Conservation (phyloP, 163 green algal genomes). For the Trebouxia gelatinosa region DNA sequence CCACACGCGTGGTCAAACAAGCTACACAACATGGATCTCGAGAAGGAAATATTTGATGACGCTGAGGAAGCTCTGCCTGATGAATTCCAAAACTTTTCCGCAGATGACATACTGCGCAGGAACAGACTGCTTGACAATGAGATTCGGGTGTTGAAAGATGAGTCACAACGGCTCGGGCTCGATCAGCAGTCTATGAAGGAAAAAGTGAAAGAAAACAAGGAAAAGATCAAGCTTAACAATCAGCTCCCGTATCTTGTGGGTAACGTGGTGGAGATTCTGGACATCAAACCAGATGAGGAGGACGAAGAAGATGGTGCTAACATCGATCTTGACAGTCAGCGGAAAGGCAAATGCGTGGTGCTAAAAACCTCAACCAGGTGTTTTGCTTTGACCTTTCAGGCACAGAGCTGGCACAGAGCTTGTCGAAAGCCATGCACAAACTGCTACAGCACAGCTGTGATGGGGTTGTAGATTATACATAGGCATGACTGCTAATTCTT, state of each 20-base stretch:
- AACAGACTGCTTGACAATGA: slow-evolving; percentile 94
- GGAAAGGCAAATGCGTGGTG: slow-evolving; percentile 92
- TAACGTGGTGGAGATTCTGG: slow-evolving; percentile 98
- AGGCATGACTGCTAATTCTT: not conserved
- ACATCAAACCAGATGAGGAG: slow-evolving; percentile 92
- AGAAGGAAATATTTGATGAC: slow-evolving; percentile 66
- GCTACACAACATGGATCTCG: slow-evolving; percentile 45
- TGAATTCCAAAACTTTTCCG: slow-evolving; percentile 87
- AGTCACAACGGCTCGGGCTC: slow-evolving; percentile 82
- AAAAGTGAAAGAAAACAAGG: slow-evolving; percentile 93
- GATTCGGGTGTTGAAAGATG: slow-evolving; percentile 95
- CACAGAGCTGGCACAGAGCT: too few species aligned
- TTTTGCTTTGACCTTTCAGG: too few species aligned
- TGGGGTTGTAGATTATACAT: too few species aligned
- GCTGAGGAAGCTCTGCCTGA: slow-evolving; percentile 72
- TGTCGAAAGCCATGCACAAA: too few species aligned
- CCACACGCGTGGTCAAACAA: too few species aligned
- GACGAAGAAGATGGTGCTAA: slow-evolving; percentile 86
- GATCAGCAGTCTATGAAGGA: slow-evolving; percentile 80
- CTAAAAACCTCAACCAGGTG: slow-evolving; percentile 96
- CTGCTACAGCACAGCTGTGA: too few species aligned
- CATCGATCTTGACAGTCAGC: slow-evolving; percentile 87
- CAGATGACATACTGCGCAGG: slow-evolving; percentile 85
- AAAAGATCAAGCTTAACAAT: slow-evolving; percentile 99
- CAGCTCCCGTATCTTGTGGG: slow-evolving; percentile 98